These are phyloP conservation scores for Aureobasidium sp. DNA, from an alignment of 2,329 filamentous ascomycete genomes.

Conservation along the genomic window DNA sequence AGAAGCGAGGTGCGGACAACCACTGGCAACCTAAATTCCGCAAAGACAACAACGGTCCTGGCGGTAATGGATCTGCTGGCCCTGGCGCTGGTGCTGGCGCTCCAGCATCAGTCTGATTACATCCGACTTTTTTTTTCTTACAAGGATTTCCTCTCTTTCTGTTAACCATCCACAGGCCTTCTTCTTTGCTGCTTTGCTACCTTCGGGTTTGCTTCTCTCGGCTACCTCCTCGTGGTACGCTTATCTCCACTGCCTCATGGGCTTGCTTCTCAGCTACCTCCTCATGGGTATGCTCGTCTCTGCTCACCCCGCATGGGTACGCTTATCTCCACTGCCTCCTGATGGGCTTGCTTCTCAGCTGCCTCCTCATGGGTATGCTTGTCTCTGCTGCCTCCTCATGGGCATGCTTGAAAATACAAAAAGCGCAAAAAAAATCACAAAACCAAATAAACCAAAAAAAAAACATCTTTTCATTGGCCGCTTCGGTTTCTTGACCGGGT, in stretches of 20 bases:
- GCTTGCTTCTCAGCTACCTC: too few relatives aligned
- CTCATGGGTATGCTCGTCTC: too few relatives aligned
- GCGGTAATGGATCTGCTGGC: background rate
- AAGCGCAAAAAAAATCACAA: too few relatives aligned
- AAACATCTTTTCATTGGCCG: too few relatives aligned
- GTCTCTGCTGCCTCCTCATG: background rate
- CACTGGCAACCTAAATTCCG: background rate
- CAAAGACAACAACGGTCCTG: background rate
- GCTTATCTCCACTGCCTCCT: background rate
- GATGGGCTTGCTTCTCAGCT: background rate
- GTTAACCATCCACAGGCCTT: background rate
- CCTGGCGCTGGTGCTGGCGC: background rate
- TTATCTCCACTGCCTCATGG: too few relatives aligned
- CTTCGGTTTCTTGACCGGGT: too few relatives aligned
- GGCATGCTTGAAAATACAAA: conserved; percentile 20
- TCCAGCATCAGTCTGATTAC: background rate
- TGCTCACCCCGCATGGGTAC: too few relatives aligned
- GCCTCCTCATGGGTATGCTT: too few relatives aligned
- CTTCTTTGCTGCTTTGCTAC: background rate
- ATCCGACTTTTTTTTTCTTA: background rate
- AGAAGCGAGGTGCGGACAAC: background rate
- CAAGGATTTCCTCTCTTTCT: background rate
- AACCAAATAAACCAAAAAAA: too few relatives aligned
- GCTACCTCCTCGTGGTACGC: too few relatives aligned
- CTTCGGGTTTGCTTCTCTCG: background rate